phyloP scores from a whole-genome alignment of 352 stramenopile species.

The Globisporangium paddicum region DNA sequence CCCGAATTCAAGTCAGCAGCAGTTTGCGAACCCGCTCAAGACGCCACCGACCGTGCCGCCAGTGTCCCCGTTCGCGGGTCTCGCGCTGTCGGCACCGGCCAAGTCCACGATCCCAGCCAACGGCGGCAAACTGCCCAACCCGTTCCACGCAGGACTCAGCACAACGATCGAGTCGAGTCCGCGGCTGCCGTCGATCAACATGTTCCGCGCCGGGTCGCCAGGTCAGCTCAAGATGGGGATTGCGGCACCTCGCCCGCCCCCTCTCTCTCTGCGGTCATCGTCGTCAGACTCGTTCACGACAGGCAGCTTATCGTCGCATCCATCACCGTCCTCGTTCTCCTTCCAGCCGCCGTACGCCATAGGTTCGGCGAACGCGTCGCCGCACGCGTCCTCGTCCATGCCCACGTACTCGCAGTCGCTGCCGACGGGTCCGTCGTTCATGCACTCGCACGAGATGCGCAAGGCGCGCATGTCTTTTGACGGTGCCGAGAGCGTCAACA shows the following conservation, averaged over 20 bases:
- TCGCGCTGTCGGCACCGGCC: conserved; percentile 62
- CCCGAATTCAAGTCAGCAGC: conserved; percentile 31
- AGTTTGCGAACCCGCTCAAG: conserved; percentile 25
- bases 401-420: conserved; percentile 69
- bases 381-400: conserved; percentile 19
- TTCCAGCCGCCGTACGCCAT: conserved; percentile 32
- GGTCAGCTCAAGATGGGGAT: conserved; percentile 64
- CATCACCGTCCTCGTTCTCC: conserved; percentile 29
- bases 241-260: conserved; percentile 34
- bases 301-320: conserved; percentile 21
- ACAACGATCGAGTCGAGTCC: conserved; percentile 59
- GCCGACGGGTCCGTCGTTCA: conserved; percentile 54
- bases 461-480: conserved; percentile 62
- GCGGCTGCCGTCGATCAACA: conserved; percentile 62
- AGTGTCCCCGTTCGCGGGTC: conserved; percentile 63
- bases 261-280: conserved; percentile 55
- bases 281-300: conserved; percentile 50
- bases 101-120: conserved; percentile 28
- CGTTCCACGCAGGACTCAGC: conserved; percentile 31
- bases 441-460: conserved; percentile 37
- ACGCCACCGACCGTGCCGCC: conserved; percentile 54
- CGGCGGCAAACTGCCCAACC: conserved; percentile 40
- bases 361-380: conserved; percentile 19
- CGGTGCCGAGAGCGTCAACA: conserved; percentile 44
- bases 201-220: conserved; percentile 61